Percentiles rank a stretch among this genome's conserved stretches.
These are phyloP conservation scores for Pseudopithomyces chartarum DNA, from an alignment of 2,329 filamentous ascomycete genomes.

Conservation along the genomic window DNA sequence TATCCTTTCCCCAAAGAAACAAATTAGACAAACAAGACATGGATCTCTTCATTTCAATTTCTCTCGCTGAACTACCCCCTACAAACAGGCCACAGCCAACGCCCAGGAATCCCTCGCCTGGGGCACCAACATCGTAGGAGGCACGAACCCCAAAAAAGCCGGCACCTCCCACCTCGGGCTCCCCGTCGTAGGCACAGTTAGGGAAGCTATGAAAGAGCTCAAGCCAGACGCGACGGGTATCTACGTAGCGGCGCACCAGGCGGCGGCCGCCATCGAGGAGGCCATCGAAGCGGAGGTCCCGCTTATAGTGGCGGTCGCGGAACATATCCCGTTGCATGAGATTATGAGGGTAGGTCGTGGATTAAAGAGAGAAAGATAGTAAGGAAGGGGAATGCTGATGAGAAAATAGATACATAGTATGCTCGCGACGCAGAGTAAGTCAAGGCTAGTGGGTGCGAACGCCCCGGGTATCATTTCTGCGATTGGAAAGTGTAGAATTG, in stretches of 20 bases:
- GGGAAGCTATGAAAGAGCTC: slow-evolving; percentile 69
- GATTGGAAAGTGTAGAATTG: slow-evolving; percentile 70
- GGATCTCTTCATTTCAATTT: too few relatives aligned
- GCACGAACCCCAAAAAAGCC: slow-evolving; percentile 72
- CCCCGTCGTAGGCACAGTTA: slow-evolving; percentile 72
- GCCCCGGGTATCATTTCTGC: slow-evolving; percentile 80
- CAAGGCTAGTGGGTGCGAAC: slow-evolving; percentile 78
- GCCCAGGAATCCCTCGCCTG: slow-evolving; percentile 76
- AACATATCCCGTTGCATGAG: slow-evolving; percentile 79
- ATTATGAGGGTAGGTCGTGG: slow-evolving; percentile 65
- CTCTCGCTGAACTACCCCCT: slow-evolving; percentile 57
- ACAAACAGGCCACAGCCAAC: slow-evolving; percentile 72
- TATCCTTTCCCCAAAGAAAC: too few relatives aligned
- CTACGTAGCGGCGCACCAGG: slow-evolving; percentile 78
- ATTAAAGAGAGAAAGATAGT: too few relatives aligned
- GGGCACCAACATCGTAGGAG: slow-evolving; percentile 80
- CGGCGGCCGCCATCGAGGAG: slow-evolving; percentile 75
- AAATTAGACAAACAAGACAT: too few relatives aligned
- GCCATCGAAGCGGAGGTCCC: slow-evolving; percentile 80
- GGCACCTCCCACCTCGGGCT: slow-evolving; percentile 71
- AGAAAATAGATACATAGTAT: slow-evolving; percentile 66
- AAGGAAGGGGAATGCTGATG: slow-evolving; percentile 5
- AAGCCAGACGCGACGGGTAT: slow-evolving; percentile 80
- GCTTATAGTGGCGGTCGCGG: slow-evolving; percentile 77
- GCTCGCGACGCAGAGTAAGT: slow-evolving; percentile 71